A percentile compares a stretch with the other conserved stretches of the same genome.
Evolutionary conservation across 1,139 yeast species (phyloP).

Genomic region (Saccharomyces hybrid): DNA sequence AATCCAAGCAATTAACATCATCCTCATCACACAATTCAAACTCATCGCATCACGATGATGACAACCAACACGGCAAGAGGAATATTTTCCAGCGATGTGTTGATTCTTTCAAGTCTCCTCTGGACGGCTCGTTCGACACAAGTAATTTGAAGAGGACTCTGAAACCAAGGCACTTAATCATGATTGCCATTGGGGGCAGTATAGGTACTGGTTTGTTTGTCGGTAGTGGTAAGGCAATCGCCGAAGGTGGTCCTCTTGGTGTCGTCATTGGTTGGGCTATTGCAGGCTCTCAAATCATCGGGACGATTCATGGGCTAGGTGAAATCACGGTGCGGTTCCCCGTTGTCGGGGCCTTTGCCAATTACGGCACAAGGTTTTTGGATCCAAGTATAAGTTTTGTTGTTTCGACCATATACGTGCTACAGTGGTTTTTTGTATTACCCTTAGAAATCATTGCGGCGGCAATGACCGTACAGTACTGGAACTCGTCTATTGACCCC

Average conservation of each 20-base stretch:
- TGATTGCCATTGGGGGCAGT: constrained; percentile 69
- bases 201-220: constrained; percentile 75
- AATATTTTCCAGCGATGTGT: constrained; percentile 12
- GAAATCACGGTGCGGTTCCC: constrained; percentile 64
- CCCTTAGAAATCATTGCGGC: constrained; percentile 70
- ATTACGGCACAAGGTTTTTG: constrained; percentile 56
- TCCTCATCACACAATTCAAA: neutral
- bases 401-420: constrained; percentile 63
- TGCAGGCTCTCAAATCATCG: constrained; percentile 48
- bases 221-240: constrained; percentile 56
- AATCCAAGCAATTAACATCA: neutral
- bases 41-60: constrained; percentile 3
- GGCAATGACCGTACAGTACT: constrained; percentile 56
- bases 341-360: constrained; percentile 64
- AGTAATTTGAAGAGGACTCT: constrained; percentile 15
- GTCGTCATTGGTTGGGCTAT: constrained; percentile 49
- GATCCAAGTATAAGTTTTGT: constrained; percentile 72
- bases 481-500: constrained; percentile 36
- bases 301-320: constrained; percentile 62
- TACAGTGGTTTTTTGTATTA: constrained; percentile 62
- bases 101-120: constrained; percentile 20
- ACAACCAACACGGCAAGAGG: neutral
- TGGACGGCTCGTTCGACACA: constrained; percentile 18
- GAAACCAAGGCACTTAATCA: constrained; percentile 18
- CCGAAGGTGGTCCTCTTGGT: constrained; percentile 60